Conservation (phyloP, 768 basidiomycete species). For the Tylopilus rubrobrunneus region DNA sequence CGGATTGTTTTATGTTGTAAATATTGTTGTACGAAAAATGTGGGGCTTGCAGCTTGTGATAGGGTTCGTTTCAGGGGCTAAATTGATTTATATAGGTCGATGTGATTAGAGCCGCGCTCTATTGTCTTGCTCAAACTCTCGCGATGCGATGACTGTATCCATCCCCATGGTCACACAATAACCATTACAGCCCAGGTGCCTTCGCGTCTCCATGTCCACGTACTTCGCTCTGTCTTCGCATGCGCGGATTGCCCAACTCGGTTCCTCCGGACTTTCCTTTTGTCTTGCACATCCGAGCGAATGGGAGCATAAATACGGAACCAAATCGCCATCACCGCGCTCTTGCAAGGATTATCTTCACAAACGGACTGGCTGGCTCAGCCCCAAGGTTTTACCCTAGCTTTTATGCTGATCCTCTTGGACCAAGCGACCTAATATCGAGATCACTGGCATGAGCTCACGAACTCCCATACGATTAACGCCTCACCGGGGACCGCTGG, state of each 20-base stretch:
- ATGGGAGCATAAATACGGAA: constrained; percentile 21
- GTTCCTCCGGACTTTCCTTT: constrained; percentile 13
- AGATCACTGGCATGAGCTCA: constrained; percentile 22
- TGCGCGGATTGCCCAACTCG: neutral
- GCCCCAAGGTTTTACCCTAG: constrained; percentile 21
- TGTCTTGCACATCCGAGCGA: constrained; percentile 13
- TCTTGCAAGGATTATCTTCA: constrained; percentile 13
- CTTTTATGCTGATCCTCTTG: constrained; percentile 14
- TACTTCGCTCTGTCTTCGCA: constrained; percentile 8
- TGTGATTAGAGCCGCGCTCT: constrained; percentile 8
- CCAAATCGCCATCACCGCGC: neutral
- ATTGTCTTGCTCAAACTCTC: constrained; percentile 24
- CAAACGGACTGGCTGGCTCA: constrained; percentile 29
- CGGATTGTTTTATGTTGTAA: neutral
- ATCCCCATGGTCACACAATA: constrained; percentile 33
- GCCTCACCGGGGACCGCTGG: constrained; percentile 26
- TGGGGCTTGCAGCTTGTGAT: neutral
- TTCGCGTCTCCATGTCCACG: constrained; percentile 20
- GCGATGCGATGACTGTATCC: neutral
- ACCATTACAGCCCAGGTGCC: constrained; percentile 6
- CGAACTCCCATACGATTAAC: constrained; percentile 23
- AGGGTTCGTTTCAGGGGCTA: constrained; percentile 9
- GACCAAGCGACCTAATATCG: constrained; percentile 17
- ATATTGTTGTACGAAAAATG: neutral
- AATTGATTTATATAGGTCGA: constrained; percentile 2